Percentiles rank a stretch among this genome's conserved stretches.
Evolutionary conservation across 2,329 filamentous ascomycete species (phyloP).

Genomic region (Colletotrichum cuscutae): DNA sequence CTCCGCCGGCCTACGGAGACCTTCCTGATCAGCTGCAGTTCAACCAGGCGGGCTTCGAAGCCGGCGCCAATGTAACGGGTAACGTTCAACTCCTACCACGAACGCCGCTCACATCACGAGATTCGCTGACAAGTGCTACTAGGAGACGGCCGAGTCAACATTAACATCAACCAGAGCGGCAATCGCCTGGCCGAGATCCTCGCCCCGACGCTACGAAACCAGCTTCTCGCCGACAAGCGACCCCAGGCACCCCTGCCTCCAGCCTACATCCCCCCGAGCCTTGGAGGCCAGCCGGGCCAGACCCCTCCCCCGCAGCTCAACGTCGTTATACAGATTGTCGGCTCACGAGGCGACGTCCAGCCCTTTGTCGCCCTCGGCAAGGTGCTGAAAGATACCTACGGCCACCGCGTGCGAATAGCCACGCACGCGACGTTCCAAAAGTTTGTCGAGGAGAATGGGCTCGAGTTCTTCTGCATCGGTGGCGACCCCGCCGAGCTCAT

Average conservation of each 20-base stretch:
- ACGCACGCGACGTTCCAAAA: conserved; percentile 76
- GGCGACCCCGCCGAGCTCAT: conserved; percentile 80
- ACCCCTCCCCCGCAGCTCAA: conserved; percentile 69
- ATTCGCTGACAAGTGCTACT: conserved; percentile 5
- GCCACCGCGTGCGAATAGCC: conserved; percentile 78
- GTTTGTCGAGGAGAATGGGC: conserved; percentile 75
- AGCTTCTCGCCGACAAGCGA: conserved; percentile 60
- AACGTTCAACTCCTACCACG: conserved; percentile 6
- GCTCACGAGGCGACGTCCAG: conserved; percentile 80
- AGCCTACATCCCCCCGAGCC: conserved; percentile 77
- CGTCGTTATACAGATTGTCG: conserved; percentile 80
- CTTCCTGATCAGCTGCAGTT: conserved; percentile 66
- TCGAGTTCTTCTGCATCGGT: conserved; percentile 83
- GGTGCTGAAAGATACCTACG: conserved; percentile 70
- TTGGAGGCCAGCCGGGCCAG: conserved; percentile 72
- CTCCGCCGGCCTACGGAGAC: conserved; percentile 70
- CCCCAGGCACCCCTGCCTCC: conserved; percentile 64
- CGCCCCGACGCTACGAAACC: conserved; percentile 69
- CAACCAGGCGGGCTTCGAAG: conserved; percentile 71
- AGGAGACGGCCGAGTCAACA: conserved; percentile 83
- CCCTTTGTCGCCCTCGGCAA: conserved; percentile 78
- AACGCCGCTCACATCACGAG: conserved; percentile 29
- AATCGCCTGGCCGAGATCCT: conserved; percentile 74
- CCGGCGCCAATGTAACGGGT: conserved; percentile 69
- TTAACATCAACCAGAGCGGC: conserved; percentile 80